phyloP scores from a whole-genome alignment of 768 basidiomycete species.

The Dictyophora rubrovolvata region DNA sequence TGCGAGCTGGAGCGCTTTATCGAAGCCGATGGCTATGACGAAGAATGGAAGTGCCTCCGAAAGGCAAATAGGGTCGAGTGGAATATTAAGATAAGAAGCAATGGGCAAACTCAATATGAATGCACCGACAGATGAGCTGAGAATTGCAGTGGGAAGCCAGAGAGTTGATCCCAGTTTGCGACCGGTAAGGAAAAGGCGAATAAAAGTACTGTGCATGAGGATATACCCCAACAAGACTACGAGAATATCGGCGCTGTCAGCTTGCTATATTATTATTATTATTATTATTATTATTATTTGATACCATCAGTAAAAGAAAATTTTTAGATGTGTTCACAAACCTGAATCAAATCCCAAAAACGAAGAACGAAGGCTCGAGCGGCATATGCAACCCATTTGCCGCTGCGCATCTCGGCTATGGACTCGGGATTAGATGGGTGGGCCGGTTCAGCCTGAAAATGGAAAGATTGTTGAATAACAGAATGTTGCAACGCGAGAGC shows the following conservation, averaged over 20 bases:
- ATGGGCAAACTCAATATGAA: conserved; percentile 77
- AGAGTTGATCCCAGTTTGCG: conserved; percentile 72
- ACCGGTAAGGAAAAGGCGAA: conserved; percentile 81
- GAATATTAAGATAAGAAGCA: conserved; percentile 69
- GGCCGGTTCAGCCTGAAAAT: conserved; percentile 40
- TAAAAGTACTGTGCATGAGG: conserved; percentile 93
- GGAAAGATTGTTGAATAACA: conserved; percentile 31
- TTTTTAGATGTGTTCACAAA: conserved; percentile 10
- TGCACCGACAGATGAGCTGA: conserved; percentile 72
- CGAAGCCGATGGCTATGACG: conserved; percentile 95
- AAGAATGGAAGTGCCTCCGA: conserved; percentile 96
- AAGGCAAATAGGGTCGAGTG: conserved; percentile 85
- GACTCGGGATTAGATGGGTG: conserved; percentile 30
- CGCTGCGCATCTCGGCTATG: conserved; percentile 66
- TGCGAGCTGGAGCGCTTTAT: conserved; percentile 90
- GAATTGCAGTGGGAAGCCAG: conserved; percentile 60
- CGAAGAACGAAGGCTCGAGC: conserved; percentile 60
- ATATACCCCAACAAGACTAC: conserved; percentile 90
- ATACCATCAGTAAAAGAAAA: background rate
- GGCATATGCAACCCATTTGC: conserved; percentile 88
- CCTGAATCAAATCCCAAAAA: conserved; percentile 82
- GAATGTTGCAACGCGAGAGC: conserved; percentile 24
- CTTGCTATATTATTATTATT: conserved; percentile 62
- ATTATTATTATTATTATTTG: too few relatives aligned
- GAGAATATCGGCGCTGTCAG: conserved; percentile 91